These are phyloP conservation scores for Tetradesmus lagerheimii DNA, from an alignment of 139 green algal genomes.

Conservation along the genomic window DNA sequence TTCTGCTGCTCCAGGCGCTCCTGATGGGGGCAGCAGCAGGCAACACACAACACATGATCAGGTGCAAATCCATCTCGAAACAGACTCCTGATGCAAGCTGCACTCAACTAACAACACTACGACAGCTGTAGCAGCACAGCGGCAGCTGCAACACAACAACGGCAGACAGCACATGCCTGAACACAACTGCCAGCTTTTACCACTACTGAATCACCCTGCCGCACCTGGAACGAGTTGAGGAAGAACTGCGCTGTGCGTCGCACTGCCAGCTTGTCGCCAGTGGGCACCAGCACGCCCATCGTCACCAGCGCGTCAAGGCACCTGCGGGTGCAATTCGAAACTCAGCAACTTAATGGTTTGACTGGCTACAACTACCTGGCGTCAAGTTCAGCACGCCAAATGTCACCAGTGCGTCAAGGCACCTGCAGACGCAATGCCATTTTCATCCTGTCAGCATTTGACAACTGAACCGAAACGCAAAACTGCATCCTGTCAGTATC, in stretches of 20 bases:
- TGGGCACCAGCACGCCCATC: constrained; percentile 86
- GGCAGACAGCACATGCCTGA: not conserved
- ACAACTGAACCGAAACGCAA: too few species aligned
- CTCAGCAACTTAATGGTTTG: too few species aligned
- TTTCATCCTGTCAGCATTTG: too few species aligned
- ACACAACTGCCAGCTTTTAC: too few species aligned
- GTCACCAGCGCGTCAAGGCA: constrained; percentile 89
- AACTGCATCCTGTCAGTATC: too few species aligned
- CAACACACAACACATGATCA: not conserved
- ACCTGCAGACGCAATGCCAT: too few species aligned
- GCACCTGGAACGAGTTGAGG: constrained; percentile 88
- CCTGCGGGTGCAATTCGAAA: constrained; percentile 13
- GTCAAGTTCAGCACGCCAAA: constrained; percentile 87
- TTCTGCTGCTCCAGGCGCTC: constrained; percentile 69
- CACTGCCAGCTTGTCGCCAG: constrained; percentile 89
- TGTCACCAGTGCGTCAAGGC: constrained; percentile 86
- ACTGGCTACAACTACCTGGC: too few species aligned
- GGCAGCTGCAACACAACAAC: not conserved
- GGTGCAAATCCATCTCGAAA: too few species aligned
- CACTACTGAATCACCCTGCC: not conserved
- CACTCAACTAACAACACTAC: too few species aligned
- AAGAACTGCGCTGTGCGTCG: constrained; percentile 97
- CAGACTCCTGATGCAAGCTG: too few species aligned
- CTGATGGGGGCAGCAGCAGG: not conserved
- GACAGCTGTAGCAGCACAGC: not conserved